Evolutionary conservation across 2,329 filamentous ascomycete species (phyloP).

Genomic region (Epichloe elymi): DNA sequence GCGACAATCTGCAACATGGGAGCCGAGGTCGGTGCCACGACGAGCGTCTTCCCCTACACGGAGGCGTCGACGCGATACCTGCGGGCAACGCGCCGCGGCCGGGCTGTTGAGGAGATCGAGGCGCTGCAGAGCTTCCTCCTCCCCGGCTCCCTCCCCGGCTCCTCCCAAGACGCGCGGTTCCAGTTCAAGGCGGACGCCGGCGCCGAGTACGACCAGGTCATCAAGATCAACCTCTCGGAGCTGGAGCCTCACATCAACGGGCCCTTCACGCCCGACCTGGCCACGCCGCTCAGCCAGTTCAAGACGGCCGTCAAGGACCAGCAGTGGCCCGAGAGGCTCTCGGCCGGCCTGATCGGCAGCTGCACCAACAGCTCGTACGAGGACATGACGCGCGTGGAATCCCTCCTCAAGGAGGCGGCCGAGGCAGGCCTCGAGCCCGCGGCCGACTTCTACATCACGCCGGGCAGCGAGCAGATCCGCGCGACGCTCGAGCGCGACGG

Average conservation of each 20-base stretch:
- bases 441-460: conserved; percentile 89
- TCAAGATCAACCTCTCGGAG: conserved; percentile 78
- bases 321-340: conserved; percentile 81
- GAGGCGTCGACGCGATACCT: conserved; percentile 75
- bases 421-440: conserved; percentile 83
- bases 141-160: too few species aligned
- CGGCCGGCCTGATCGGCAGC: conserved; percentile 88
- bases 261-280: conserved; percentile 90
- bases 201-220: conserved; percentile 79
- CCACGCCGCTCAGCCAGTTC: conserved; percentile 83
- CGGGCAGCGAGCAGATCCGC: conserved; percentile 91
- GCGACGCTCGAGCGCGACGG: conserved; percentile 84
- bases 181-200: conserved; percentile 65
- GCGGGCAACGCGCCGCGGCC: conserved; percentile 54
- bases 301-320: conserved; percentile 72
- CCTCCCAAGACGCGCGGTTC: conserved; percentile 35
- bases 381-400: conserved; percentile 93
- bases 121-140: conserved; percentile 44
- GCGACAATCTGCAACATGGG: conserved; percentile 87
- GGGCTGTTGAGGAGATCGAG: conserved; percentile 55
- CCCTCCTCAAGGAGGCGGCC: conserved; percentile 81
- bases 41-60: conserved; percentile 88
- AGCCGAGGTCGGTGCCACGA: conserved; percentile 85
- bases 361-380: conserved; percentile 99
- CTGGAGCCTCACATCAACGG: conserved; percentile 96